Evolutionary conservation across 768 basidiomycete genomes (phyloP).

Genomic region (Termitomyces sp.): DNA sequence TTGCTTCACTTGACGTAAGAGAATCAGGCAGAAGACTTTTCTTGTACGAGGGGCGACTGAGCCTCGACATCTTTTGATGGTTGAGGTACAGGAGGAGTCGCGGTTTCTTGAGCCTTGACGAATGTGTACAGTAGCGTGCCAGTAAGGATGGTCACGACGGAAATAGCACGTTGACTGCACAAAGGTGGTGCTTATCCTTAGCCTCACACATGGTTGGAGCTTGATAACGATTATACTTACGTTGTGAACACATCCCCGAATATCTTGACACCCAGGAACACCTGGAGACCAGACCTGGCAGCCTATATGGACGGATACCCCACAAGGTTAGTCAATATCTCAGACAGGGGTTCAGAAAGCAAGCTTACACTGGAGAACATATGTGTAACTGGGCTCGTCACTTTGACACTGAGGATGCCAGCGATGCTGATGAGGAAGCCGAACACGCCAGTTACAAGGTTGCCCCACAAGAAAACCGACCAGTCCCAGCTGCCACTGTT

Average conservation of each 20-base stretch:
- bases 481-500: conserved; percentile 19
- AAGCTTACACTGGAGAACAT: conserved; percentile 55
- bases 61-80: conserved; percentile 13
- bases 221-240: conserved; percentile 28
- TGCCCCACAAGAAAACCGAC: conserved; percentile 25
- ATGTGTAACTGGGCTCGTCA: conserved; percentile 81
- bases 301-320: conserved; percentile 35
- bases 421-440: conserved; percentile 82
- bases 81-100: conserved; percentile 15
- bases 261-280: conserved; percentile 59
- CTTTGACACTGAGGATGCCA: conserved; percentile 74
- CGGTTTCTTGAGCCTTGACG: conserved; percentile 48
- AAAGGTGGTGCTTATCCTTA: neutral
- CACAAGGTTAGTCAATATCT: neutral
- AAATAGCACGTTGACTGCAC: conserved; percentile 50
- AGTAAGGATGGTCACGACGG: conserved; percentile 54
- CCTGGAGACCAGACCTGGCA: conserved; percentile 73
- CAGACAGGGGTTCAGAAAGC: neutral
- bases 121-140: conserved; percentile 71
- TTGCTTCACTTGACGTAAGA: neutral
- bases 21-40: conserved; percentile 6
- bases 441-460: conserved; percentile 49
- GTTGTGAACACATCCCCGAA: conserved; percentile 64
- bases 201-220: neutral
- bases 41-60: conserved; percentile 10